Evolutionary conservation across 164 flowering plant species (phyloP), one percentile per base, ranked within the genome.

Genomic region (Pachysandra terminalis): DNA sequence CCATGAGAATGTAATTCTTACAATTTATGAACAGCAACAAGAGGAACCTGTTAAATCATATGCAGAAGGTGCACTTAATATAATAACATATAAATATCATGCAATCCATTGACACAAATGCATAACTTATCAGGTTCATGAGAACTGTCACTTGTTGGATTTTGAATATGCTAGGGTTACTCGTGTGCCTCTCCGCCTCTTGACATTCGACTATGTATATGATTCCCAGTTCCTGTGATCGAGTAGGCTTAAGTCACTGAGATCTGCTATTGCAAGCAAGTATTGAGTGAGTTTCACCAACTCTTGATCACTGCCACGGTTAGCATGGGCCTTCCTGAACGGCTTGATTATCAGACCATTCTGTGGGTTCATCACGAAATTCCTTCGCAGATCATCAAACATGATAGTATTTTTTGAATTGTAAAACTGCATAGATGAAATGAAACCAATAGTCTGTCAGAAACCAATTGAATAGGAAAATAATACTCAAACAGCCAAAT

Each of bases 341-440:
- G 98, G 99, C 74, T 66, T 89, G 68, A 96, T 96, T 9, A 75
- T 76, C 82, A 96, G 78, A 19, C 98, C 98, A 75, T 93, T 93
- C 69, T 89, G 97, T 22, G 99, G 99, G 76, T 96, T 96, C 98
- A 93, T 93, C 79, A 88, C 98, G 70, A 87, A 96, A 71, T 96
- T 96, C 70, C 99, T 87, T 64, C 93, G 76, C 22, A 96, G 78
- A 64, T 96, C 98, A 73, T 96, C 98, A 70, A 96, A 93, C 99
- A 96, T 96, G 63, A 93, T 93, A 21, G 97, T 87, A 77, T 96
- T 96, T 68, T 80, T 87, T 35, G 93, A 71, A 75, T 69, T 84
- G 81, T 96, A 96, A 66, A 79, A 91, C 98, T 93, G 93, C 78
- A 68, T 64, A 55, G 26, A 22, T 21, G 52, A 56, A 56, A 76